phyloP scores from a whole-genome alignment of 495 filamentous ascomycete genomes.

The Penicillium diatomitis region DNA sequence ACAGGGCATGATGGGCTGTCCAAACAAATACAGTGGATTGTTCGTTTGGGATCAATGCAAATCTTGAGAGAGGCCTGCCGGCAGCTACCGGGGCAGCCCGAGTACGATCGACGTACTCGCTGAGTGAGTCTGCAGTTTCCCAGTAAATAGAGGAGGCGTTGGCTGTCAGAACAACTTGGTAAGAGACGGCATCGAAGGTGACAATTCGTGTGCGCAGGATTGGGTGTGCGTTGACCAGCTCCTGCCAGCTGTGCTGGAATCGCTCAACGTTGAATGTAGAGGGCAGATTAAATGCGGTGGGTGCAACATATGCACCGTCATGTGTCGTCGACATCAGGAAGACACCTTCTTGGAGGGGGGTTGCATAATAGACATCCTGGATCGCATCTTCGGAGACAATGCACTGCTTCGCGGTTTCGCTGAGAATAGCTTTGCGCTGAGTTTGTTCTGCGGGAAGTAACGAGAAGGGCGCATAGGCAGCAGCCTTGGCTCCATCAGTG shows the following conservation, averaged over 20 bases:
- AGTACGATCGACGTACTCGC: neutral
- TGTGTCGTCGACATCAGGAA: neutral
- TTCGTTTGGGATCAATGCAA: neutral
- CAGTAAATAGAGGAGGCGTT: neutral
- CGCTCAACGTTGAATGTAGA: neutral
- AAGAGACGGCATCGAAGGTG: neutral
- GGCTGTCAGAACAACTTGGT: neutral
- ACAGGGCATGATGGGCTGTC: constrained; percentile 51
- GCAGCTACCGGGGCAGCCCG: neutral
- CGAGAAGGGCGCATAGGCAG: neutral
- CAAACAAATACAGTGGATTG: constrained; percentile 4
- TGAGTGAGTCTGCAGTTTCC: neutral
- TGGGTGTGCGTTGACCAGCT: constrained; percentile 16
- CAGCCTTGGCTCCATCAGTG: neutral
- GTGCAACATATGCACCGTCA: neutral
- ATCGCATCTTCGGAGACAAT: neutral
- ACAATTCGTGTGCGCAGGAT: constrained; percentile 32
- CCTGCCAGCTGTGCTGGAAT: constrained; percentile 18
- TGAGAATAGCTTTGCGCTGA: neutral
- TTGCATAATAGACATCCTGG: neutral
- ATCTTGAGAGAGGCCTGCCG: neutral
- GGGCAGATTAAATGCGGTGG: neutral
- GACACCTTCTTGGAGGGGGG: neutral
- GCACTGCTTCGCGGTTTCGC: neutral
- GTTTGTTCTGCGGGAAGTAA: neutral